A percentile compares a stretch with the other conserved stretches of the same genome.
Conservation (phyloP, 1,284 basidiomycete species). For the Ustilago curta region DNA sequence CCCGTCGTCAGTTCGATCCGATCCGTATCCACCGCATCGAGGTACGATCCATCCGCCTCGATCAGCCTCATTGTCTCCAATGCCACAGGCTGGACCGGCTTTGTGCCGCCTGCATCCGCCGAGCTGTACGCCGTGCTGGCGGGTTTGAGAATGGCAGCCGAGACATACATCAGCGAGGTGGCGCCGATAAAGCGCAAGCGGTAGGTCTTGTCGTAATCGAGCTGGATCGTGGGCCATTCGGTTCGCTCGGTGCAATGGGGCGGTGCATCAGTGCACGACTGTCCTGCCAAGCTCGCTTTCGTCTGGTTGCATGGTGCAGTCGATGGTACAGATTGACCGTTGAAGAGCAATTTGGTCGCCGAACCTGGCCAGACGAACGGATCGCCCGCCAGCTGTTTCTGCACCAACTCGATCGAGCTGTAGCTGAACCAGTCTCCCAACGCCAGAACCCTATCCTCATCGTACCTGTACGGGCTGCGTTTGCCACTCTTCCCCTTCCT, state of each 20-base stretch:
- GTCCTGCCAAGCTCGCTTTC: neutral
- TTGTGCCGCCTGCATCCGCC: neutral
- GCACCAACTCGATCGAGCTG: conserved; percentile 14
- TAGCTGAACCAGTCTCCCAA: conserved; percentile 53
- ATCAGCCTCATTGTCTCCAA: conserved; percentile 48
- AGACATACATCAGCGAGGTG: conserved; percentile 35
- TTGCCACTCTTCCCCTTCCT: neutral
- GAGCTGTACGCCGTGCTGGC: conserved; percentile 14
- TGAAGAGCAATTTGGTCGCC: conserved; percentile 49
- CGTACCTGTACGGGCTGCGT: conserved; percentile 26
- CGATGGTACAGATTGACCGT: conserved; percentile 31
- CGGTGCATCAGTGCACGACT: conserved; percentile 14
- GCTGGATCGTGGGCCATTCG: conserved; percentile 26
- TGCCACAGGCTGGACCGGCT: neutral
- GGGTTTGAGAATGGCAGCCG: conserved; percentile 25
- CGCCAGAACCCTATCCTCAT: conserved; percentile 47
- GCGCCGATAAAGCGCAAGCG: conserved; percentile 49
- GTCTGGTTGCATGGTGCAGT: conserved; percentile 42
- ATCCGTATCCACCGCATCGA: conserved; percentile 28
- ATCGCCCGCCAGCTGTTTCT: conserved; percentile 26
- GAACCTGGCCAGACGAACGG: conserved; percentile 61
- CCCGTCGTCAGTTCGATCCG: conserved; percentile 52
- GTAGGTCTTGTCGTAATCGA: conserved; percentile 53
- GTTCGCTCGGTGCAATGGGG: neutral
- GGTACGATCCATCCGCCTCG: conserved; percentile 58